Evolutionary conservation across 2,329 filamentous ascomycete species (phyloP).

Genomic region (Fonsecaea erecta): DNA sequence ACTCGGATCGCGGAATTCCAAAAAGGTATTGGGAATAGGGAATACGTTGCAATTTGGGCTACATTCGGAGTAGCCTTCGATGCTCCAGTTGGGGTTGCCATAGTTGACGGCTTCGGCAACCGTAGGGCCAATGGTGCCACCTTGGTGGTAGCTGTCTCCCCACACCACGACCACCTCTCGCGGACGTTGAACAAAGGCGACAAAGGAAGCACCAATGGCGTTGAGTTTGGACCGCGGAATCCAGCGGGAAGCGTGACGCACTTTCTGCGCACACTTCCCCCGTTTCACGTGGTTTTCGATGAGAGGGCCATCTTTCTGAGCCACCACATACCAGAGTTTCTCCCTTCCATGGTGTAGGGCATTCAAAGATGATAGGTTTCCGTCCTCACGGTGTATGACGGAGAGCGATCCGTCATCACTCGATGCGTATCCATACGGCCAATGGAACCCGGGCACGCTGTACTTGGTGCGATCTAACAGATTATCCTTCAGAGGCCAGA

Average conservation of each 20-base stretch:
- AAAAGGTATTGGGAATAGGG: not conserved
- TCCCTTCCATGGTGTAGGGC: not conserved
- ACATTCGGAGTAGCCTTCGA: not conserved
- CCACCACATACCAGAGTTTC: not conserved
- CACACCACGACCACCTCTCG: slow-evolving; percentile 1
- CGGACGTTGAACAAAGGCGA: not conserved
- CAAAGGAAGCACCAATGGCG: slow-evolving; percentile 3
- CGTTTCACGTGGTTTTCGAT: not conserved
- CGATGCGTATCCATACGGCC: not conserved
- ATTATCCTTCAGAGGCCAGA: not conserved
- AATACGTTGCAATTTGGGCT: not conserved
- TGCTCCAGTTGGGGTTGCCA: not conserved
- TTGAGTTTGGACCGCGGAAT: not conserved
- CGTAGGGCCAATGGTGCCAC: not conserved
- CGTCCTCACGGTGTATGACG: not conserved
- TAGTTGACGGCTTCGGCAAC: not conserved
- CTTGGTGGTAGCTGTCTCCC: slow-evolving; percentile 1
- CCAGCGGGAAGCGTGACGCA: slow-evolving; percentile 5
- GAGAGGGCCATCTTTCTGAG: slow-evolving; percentile 2
- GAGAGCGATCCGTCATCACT: not conserved
- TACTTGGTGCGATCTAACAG: not conserved
- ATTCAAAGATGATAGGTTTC: not conserved
- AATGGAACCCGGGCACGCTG: not conserved
- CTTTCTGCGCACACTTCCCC: slow-evolving; percentile 1
- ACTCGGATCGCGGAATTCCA: not conserved